Conservation (phyloP, 2,329 filamentous ascomycete genomes). For the Ascocoryne sarcoides region DNA sequence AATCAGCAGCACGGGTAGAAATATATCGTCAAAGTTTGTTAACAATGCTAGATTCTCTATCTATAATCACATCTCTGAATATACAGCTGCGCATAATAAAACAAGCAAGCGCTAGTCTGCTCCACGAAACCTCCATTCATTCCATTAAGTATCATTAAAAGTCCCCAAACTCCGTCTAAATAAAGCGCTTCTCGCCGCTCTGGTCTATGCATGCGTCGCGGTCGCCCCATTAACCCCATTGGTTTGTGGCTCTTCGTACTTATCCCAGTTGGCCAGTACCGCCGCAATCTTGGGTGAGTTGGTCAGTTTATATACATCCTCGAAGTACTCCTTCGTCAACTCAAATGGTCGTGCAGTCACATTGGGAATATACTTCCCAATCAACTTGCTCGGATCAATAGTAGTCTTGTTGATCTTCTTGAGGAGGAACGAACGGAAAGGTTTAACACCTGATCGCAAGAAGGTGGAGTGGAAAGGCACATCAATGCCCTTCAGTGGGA, state of each 20-base stretch:
- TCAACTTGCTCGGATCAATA: conserved; percentile 91
- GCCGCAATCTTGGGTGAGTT: conserved; percentile 42
- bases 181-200: conserved; percentile 2
- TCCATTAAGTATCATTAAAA: conserved; percentile 1
- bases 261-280: conserved; percentile 30
- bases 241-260: conserved; percentile 26
- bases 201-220: conserved; percentile 9
- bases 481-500: conserved; percentile 93
- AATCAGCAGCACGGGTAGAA: too few species aligned
- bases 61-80: too few species aligned
- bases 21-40: too few species aligned
- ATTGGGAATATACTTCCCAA: conserved; percentile 99
- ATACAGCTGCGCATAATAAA: too few species aligned
- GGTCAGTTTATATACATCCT: conserved; percentile 93
- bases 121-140: too few species aligned
- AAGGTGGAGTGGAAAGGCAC: conserved; percentile 99
- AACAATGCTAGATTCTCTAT: too few species aligned
- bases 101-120: too few species aligned
- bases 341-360: conserved; percentile 94
- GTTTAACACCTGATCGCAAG: conserved; percentile 94
- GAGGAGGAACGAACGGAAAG: conserved; percentile 93
- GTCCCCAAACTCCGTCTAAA: conserved; percentile 9
- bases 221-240: conserved; percentile 23
- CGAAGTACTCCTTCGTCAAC: conserved; percentile 97
- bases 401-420: conserved; percentile 99